A percentile compares a stretch with the other conserved stretches of the same genome.
These are phyloP conservation scores for Globisporangium cederbergense DNA, from an alignment of 352 stramenopile genomes.

Conservation along the genomic window DNA sequence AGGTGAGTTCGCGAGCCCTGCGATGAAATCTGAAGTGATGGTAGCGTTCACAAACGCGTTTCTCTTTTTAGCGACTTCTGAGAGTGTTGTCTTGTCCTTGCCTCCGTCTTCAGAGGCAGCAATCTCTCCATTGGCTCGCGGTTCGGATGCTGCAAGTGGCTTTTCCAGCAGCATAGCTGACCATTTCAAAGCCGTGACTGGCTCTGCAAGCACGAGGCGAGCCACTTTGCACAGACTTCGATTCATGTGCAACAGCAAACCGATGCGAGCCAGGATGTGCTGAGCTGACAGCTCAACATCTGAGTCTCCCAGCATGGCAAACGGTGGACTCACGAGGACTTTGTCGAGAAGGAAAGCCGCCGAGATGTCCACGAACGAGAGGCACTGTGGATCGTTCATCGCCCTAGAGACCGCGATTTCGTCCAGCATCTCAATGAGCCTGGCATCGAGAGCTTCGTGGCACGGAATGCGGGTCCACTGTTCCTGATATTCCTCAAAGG, in stretches of 20 bases:
- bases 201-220: conserved; percentile 32
- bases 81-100: background rate
- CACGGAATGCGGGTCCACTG: background rate
- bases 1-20: conserved; percentile 23
- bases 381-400: conserved; percentile 12
- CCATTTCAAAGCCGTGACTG: background rate
- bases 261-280: conserved; percentile 27
- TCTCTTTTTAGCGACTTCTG: conserved; percentile 1
- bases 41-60: background rate
- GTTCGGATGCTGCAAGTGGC: background rate
- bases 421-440: conserved; percentile 27
- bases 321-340: background rate
- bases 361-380: conserved; percentile 35
- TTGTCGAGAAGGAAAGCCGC: conserved; percentile 26
- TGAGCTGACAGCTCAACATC: background rate
- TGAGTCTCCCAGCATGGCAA: background rate
- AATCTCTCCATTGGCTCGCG: background rate
- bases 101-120: background rate
- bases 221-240: conserved; percentile 34
- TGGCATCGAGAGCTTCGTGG: conserved; percentile 18
- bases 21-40: conserved; percentile 12
- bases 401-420: conserved; percentile 21
- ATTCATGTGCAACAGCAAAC: conserved; percentile 44
- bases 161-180: background rate
- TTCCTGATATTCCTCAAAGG: conserved; percentile 3